Conservation (phyloP, 495 filamentous ascomycete species). For the Filosporella fistucella region DNA sequence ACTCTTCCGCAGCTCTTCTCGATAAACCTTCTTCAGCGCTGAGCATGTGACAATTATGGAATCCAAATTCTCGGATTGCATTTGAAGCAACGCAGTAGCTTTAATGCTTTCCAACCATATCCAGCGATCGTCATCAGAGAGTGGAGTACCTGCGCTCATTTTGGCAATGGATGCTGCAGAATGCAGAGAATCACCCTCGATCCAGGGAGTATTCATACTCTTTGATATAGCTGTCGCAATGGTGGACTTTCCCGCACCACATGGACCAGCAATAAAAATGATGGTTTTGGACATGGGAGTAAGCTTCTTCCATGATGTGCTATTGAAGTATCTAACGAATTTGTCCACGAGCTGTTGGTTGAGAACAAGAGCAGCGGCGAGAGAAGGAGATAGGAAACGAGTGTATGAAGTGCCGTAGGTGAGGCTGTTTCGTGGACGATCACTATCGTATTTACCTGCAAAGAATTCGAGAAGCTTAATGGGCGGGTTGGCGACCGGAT, state of each 20-base stretch:
- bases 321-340: conserved; percentile 2
- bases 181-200: conserved; percentile 95
- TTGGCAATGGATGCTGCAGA: conserved; percentile 78
- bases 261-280: conserved; percentile 79
- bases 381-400: conserved; percentile 3
- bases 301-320: background rate
- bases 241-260: conserved; percentile 91
- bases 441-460: conserved; percentile 32
- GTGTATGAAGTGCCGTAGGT: conserved; percentile 17
- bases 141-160: conserved; percentile 76
- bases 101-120: conserved; percentile 89
- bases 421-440: conserved; percentile 23
- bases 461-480: conserved; percentile 58
- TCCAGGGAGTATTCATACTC: conserved; percentile 66
- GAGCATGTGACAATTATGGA: conserved; percentile 95
- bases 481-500: conserved; percentile 49
- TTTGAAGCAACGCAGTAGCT: conserved; percentile 63
- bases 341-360: conserved; percentile 4
- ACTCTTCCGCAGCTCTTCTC: conserved; percentile 79
- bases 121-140: conserved; percentile 93
- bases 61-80: conserved; percentile 41
- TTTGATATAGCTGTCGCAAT: conserved; percentile 71
- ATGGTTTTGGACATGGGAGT: background rate
- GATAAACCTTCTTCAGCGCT: conserved; percentile 90
- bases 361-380: background rate